Conservation (phyloP, 768 basidiomycete genomes). For the Tulasnella sp. region DNA sequence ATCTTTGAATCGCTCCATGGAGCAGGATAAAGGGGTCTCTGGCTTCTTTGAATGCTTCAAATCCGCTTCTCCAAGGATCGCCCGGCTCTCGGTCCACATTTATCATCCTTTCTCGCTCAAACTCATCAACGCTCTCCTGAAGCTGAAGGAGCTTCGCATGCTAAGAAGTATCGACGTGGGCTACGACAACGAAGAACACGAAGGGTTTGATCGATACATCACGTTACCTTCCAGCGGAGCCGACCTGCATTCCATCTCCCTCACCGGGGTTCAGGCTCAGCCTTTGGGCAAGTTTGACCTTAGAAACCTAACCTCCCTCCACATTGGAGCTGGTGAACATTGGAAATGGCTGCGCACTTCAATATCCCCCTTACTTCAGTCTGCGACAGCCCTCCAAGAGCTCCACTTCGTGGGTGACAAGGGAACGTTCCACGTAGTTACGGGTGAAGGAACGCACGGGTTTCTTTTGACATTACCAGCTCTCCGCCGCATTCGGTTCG, state of each 20-base stretch:
- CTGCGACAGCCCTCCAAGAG: background rate
- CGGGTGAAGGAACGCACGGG: background rate
- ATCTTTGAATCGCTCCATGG: no score
- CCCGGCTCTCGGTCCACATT: background rate
- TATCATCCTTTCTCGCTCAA: background rate
- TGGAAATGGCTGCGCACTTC: background rate
- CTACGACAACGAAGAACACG: background rate
- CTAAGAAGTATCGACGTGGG: background rate
- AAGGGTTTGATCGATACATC: background rate
- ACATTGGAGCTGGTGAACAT: background rate
- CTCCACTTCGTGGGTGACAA: conserved; percentile 1
- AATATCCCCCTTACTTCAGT: background rate
- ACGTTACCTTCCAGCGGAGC: background rate
- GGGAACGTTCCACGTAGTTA: background rate
- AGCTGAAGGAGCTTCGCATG: background rate
- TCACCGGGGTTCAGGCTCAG: background rate
- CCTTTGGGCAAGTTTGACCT: background rate
- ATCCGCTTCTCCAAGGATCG: background rate
- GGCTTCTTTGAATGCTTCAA: background rate
- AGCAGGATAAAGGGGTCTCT: no score
- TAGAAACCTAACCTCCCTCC: background rate
- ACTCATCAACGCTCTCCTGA: background rate
- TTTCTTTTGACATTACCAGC: background rate
- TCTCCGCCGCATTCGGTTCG: background rate
- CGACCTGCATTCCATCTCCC: background rate